Conservation (phyloP, 306 rosid species). For the Cucumis melo region DNA sequence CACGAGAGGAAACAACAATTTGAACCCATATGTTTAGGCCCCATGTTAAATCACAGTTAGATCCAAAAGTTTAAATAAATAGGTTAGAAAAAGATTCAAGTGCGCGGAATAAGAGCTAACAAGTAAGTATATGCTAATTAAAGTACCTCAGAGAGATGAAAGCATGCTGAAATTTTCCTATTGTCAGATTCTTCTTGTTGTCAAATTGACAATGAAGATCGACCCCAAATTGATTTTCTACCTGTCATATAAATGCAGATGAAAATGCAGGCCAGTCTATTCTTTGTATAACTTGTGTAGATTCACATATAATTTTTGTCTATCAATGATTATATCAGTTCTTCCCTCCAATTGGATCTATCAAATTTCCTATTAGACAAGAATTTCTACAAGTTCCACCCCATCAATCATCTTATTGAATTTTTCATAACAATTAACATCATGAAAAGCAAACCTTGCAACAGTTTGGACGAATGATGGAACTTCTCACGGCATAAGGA, state of each 20-base stretch:
- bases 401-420: not conserved
- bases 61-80: too few relatives aligned
- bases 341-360: not conserved
- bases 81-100: not conserved
- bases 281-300: not conserved
- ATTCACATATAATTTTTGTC: not conserved
- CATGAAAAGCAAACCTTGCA: slow-evolving; percentile 58
- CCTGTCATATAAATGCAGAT: slow-evolving; percentile 35
- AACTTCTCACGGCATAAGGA: slow-evolving; percentile 64
- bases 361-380: not conserved
- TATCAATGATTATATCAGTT: not conserved
- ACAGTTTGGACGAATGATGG: slow-evolving; percentile 51
- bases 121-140: not conserved
- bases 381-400: not conserved
- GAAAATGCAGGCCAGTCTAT: not conserved
- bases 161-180: slow-evolving; percentile 59
- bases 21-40: not conserved
- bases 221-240: slow-evolving; percentile 61
- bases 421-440: not conserved
- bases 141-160: slow-evolving; percentile 58
- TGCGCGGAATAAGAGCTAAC: not conserved
- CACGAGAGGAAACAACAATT: not conserved
- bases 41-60: too few relatives aligned
- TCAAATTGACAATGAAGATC: slow-evolving; percentile 53
- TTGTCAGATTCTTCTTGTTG: slow-evolving; percentile 39